Conservation (phyloP, 495 filamentous ascomycete species). For the Xanthoparmelia taractica region DNA sequence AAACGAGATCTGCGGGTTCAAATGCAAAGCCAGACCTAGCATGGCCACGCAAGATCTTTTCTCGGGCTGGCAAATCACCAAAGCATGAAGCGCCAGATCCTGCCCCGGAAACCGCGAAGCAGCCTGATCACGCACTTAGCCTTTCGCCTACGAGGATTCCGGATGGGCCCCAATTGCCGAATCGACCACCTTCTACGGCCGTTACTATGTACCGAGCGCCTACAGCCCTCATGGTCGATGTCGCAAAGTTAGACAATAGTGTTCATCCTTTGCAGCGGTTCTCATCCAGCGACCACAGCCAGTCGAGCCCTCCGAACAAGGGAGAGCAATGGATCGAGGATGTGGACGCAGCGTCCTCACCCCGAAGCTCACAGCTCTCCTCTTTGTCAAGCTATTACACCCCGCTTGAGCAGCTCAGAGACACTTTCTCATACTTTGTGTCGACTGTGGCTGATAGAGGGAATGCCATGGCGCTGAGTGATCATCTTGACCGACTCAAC, state of each 20-base stretch:
- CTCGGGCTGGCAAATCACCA: conserved; percentile 8
- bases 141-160: background rate
- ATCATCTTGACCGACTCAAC: background rate
- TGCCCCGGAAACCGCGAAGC: conserved; percentile 15
- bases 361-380: background rate
- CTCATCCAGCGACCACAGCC: background rate
- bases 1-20: conserved; percentile 23
- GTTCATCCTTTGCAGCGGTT: background rate
- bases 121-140: conserved; percentile 5
- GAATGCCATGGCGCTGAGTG: background rate
- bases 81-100: background rate
- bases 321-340: background rate
- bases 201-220: background rate
- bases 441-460: too few relatives aligned
- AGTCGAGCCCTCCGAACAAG: background rate
- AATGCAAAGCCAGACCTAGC: conserved; percentile 7
- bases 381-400: conserved; percentile 1
- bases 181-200: conserved; percentile 1
- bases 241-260: background rate
- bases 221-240: background rate
- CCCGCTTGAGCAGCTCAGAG: conserved; percentile 7
- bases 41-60: conserved; percentile 18
- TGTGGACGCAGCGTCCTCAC: background rate
- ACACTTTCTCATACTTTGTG: conserved; percentile 4
- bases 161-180: background rate